Percentiles rank a stretch among this genome's conserved stretches.
phyloP scores from a whole-genome alignment of 306 rosid genomes.

The Lagenaria siceraria region DNA sequence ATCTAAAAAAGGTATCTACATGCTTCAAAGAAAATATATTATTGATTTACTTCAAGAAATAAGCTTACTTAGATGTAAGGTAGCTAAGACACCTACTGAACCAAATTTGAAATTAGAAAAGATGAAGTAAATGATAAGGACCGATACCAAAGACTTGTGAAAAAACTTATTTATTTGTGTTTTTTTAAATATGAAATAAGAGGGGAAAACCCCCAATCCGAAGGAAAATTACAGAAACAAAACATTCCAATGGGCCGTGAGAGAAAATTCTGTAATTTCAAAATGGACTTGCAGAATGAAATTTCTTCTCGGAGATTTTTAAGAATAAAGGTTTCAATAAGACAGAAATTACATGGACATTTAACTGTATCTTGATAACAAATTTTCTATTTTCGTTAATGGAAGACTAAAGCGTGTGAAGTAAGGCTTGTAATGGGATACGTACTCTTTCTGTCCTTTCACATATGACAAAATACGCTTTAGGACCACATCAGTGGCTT shows the following conservation, averaged over 20 bases:
- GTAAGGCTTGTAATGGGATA: neutral
- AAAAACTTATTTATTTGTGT: too few relatives aligned
- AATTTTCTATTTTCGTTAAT: neutral
- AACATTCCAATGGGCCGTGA: neutral
- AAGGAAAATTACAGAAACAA: neutral
- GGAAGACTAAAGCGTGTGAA: neutral
- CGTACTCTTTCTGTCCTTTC: constrained; percentile 56
- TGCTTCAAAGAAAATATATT: too few relatives aligned
- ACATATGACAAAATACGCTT: constrained; percentile 49
- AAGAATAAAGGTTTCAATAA: neutral
- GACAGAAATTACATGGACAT: neutral
- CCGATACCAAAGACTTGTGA: too few relatives aligned
- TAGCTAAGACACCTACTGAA: too few relatives aligned
- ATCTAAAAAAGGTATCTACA: too few relatives aligned
- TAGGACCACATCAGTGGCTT: constrained; percentile 54
- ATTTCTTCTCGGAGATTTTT: neutral
- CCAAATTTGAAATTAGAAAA: too few relatives aligned
- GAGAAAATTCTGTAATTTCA: neutral
- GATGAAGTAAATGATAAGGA: too few relatives aligned
- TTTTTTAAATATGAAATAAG: too few relatives aligned
- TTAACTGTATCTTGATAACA: neutral
- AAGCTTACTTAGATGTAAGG: too few relatives aligned
- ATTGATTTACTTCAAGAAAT: too few relatives aligned
- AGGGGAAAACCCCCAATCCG: neutral
- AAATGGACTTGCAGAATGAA: neutral